Base-by-base conservation (phyloP, 1,284 basidiomycete species). In the Dichomitus squalens region DNA sequence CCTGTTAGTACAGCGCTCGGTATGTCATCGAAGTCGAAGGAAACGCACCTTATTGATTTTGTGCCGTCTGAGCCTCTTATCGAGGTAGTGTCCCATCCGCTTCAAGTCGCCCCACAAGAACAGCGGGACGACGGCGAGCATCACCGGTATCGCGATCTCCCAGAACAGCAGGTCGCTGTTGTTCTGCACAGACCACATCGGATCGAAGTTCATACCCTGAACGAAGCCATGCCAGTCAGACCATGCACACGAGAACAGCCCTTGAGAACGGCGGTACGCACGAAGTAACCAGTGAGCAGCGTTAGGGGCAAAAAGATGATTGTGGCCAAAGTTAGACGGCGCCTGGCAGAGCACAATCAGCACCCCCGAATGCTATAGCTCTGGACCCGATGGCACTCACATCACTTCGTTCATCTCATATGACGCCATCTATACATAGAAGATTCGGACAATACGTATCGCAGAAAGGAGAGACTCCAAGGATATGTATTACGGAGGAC, bases 321-420 rank as follows among this genome's bases (percentile, higher is more conserved):
- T 1, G 86, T 89, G 1, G 81, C 81, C 14, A 87, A 64, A 7
- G 85, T 86, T 41, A 87, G 71, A n/a, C 81, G 78, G 23, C 80
- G 79, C 78, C 77, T 79, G 51, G 4, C 23, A 20, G 44, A 44
- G 23, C 2, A 14, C 14, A 36, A 29, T 52, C 12, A 46, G 43
- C 43, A 25, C 33, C 7, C 7, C 29, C 9, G 4, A 11, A 29
- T 25, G 29, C 11, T 31, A n/a, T n/a, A n/a, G n/a, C 11, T 31
- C 29, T 6, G 6, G 11, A 4, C 3, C 20, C 33, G 21, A 14
- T 18, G 7, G 12, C 18, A 71, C 81, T 50, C 69, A 84, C 86
- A 89, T 88, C 38, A 84, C 81, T 66, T 84, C 76, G 70, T 88
- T 89, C 83, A 85, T 88, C 67, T 88, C 81, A 69, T 87, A 86